A percentile compares a stretch with the other conserved stretches of the same genome.
phyloP scores from a whole-genome alignment of 2,329 filamentous ascomycete genomes.

The Trichoderma asperellum region DNA sequence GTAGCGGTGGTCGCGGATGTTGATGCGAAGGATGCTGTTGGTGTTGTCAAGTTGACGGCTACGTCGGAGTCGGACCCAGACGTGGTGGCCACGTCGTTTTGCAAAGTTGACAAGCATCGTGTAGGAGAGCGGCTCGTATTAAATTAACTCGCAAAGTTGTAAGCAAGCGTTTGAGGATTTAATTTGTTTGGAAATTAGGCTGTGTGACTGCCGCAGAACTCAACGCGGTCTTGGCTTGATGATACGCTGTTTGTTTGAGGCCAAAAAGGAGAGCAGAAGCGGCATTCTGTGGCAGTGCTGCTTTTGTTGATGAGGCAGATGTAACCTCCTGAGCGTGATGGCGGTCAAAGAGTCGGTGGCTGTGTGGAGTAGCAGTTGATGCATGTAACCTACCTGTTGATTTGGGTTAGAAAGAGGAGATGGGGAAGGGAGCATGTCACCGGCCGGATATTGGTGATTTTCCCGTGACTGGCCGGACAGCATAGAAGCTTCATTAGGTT shows the following conservation, averaged over 20 bases:
- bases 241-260: neutral
- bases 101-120: slow-evolving; percentile 38
- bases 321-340: neutral
- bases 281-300: neutral
- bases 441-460: neutral
- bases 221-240: neutral
- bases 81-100: slow-evolving; percentile 39
- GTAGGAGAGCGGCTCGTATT: neutral
- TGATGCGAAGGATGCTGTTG: slow-evolving; percentile 40
- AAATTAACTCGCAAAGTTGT: neutral
- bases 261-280: neutral
- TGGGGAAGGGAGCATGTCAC: neutral
- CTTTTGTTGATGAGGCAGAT: neutral
- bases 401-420: neutral
- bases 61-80: slow-evolving; percentile 50
- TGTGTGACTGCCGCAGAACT: neutral
- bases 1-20: slow-evolving; percentile 48
- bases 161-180: neutral
- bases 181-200: neutral
- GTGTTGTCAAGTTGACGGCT: slow-evolving; percentile 39
- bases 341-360: neutral
- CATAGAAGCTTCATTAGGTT: neutral
- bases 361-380: neutral
- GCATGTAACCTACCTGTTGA: neutral
- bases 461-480: neutral